Percentiles rank a stretch among this genome's conserved stretches.
These are phyloP conservation scores for Pseudonitzschia multistriata DNA, from an alignment of 108 stramenopile species.

Conservation along the genomic window DNA sequence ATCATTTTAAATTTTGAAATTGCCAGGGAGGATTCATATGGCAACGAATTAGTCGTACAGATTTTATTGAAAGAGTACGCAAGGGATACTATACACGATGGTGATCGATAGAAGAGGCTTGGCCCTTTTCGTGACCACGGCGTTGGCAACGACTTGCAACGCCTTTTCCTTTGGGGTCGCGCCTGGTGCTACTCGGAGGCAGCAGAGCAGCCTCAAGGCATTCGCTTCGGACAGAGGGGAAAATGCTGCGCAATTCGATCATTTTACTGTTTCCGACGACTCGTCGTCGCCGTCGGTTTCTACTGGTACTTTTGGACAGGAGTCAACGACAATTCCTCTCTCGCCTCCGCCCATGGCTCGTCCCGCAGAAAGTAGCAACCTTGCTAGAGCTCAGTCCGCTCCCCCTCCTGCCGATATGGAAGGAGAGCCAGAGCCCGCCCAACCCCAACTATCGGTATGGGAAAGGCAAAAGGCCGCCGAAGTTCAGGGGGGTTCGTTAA, in stretches of 20 bases:
- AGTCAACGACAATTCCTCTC: not conserved
- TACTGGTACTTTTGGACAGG: not conserved
- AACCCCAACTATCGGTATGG: constrained; percentile 5
- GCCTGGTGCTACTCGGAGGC: not conserved
- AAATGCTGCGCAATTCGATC: not conserved
- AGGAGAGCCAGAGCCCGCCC: not conserved
- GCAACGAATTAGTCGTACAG: too few species aligned
- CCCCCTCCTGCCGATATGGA: not conserved
- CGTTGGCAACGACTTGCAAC: not conserved
- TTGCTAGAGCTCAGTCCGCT: not conserved
- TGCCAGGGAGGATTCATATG: too few species aligned
- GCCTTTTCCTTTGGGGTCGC: constrained; percentile 9
- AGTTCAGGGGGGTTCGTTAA: constrained; percentile 21
- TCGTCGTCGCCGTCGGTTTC: not conserved
- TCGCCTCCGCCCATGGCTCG: constrained; percentile 7
- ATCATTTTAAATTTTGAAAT: too few species aligned
- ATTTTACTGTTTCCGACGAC: not conserved
- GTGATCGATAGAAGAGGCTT: constrained; percentile 1
- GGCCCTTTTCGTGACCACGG: not conserved
- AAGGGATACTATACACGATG: not conserved
- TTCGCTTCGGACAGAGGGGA: constrained; percentile 3
- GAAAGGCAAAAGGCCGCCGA: constrained; percentile 1
- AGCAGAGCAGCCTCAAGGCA: not conserved
- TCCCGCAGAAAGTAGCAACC: not conserved
- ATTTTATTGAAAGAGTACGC: not conserved